Evolutionary conservation across 345 rosid genomes (phyloP).

Genomic region (Rhodamnia argentea): DNA sequence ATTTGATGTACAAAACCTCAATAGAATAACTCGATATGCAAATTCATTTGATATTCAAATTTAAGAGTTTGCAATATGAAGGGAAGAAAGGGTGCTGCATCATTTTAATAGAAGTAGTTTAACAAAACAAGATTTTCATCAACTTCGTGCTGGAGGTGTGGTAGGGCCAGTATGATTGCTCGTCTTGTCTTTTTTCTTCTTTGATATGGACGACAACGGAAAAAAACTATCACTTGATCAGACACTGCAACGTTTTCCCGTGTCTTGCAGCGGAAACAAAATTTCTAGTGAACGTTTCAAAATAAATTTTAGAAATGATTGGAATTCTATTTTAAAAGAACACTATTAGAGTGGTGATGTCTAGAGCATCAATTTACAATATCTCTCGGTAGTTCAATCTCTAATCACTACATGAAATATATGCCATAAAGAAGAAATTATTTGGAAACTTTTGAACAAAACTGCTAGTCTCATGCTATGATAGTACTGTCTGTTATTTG

Average conservation of each 20-base stretch:
- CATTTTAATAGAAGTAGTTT: background rate
- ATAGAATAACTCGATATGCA: too few relatives aligned
- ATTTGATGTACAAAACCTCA: too few relatives aligned
- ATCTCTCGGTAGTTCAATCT: background rate
- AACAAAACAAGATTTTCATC: background rate
- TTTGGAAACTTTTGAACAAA: background rate
- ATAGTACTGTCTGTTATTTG: too few relatives aligned
- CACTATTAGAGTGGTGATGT: background rate
- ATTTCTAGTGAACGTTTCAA: too few relatives aligned
- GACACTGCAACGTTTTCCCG: too few relatives aligned
- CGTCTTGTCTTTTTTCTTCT: too few relatives aligned
- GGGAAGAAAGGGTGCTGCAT: background rate
- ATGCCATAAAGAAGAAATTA: background rate
- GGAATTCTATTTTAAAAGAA: background rate
- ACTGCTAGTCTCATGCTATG: too few relatives aligned
- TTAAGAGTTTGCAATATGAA: background rate
- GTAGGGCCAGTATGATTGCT: too few relatives aligned
- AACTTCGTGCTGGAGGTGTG: background rate
- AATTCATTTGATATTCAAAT: background rate
- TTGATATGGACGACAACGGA: too few relatives aligned
- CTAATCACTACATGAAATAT: background rate
- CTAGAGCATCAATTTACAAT: background rate
- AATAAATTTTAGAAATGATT: background rate
- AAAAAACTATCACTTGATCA: too few relatives aligned
- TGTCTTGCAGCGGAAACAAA: too few relatives aligned